A percentile compares a stretch with the other conserved stretches of the same genome.
phyloP scores from a whole-genome alignment of 768 basidiomycete species.

The Termitomyces sp. region DNA sequence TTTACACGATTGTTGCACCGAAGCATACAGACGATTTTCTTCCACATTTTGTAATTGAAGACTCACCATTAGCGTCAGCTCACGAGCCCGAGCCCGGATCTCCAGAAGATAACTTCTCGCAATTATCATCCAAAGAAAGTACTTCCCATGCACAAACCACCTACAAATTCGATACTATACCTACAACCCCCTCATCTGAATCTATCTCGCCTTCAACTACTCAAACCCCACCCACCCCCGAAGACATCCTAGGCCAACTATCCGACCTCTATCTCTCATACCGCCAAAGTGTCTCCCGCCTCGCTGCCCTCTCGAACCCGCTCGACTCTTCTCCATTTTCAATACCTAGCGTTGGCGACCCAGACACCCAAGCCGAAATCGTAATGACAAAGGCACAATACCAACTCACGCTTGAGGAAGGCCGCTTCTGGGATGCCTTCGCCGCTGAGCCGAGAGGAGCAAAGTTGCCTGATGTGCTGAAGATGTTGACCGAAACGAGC shows the following conservation, averaged over 20 bases:
- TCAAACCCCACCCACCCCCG: background rate
- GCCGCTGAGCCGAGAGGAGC: conserved; percentile 11
- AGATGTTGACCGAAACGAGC: conserved; percentile 42
- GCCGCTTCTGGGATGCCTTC: conserved; percentile 53
- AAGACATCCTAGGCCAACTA: conserved; percentile 35
- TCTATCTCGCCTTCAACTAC: background rate
- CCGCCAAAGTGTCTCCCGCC: conserved; percentile 41
- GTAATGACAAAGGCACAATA: conserved; percentile 62
- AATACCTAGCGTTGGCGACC: conserved; percentile 19
- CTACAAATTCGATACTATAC: background rate
- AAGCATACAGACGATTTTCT: conserved; percentile 5
- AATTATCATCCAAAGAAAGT: background rate
- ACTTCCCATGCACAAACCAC: background rate
- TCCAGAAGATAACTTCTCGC: background rate
- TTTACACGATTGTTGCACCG: conserved; percentile 5
- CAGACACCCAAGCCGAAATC: conserved; percentile 37
- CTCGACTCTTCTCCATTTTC: conserved; percentile 11
- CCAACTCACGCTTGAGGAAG: conserved; percentile 59
- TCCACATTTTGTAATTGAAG: background rate
- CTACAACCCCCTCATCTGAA: background rate
- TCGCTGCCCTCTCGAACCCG: conserved; percentile 35
- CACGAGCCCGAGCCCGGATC: background rate
- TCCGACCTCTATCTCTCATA: conserved; percentile 35
- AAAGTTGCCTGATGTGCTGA: conserved; percentile 2
- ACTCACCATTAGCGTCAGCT: background rate